Evolutionary conservation across 2,329 filamentous ascomycete species (phyloP), one percentile per base, ranked within the genome.

Genomic region (Xylariaceae sp.): DNA sequence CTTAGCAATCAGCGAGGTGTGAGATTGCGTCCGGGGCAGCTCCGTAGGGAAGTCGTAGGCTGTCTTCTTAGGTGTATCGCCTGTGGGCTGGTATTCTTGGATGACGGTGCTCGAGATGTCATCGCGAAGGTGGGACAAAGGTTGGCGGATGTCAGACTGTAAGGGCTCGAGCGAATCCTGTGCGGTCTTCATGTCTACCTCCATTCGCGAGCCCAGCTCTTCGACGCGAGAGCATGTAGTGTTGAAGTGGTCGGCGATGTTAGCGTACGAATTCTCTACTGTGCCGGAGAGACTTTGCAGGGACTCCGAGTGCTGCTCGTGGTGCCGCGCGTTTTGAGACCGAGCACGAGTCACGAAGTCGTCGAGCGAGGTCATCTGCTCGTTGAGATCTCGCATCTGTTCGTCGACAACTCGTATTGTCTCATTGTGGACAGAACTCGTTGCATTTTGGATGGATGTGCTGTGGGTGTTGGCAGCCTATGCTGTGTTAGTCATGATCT

Each of bases 281-380:
- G 82, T 84, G 16, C 67, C 71, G 0, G 85, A 80, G 23, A 96
- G 74, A 8, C 68, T 68, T 25, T 77, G 68, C n/a, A 95, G 70
- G 1, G 83, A 86, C n/a, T 73, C 64, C 2, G 75, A 67, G 53
- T 94, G 87, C 21, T 78, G 76, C 21, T 82, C 75, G 63, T 93
- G 85, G 61, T 95, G 89, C 16, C 75, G 73, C 22, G 85, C 80
- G 63, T 95, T 97, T 59, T 94, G 86, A 1, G 79, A 80, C 49
- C 85, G 82, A 40, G 94, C 90, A 23, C 87, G 83, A 23, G 84
- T 78, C 32, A 97, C 89, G 57, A 96, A 95, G 54, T 92, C 88
- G 59, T 97, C 92, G 6, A 98, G 77, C 1, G 88, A 87, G 45
- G 83, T 80, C 79, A 98, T 91, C 66, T 97, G 89, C n/a, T 76